Evolutionary conservation across 306 rosid genomes (phyloP).

Genomic region (Corylus heterophylla): DNA sequence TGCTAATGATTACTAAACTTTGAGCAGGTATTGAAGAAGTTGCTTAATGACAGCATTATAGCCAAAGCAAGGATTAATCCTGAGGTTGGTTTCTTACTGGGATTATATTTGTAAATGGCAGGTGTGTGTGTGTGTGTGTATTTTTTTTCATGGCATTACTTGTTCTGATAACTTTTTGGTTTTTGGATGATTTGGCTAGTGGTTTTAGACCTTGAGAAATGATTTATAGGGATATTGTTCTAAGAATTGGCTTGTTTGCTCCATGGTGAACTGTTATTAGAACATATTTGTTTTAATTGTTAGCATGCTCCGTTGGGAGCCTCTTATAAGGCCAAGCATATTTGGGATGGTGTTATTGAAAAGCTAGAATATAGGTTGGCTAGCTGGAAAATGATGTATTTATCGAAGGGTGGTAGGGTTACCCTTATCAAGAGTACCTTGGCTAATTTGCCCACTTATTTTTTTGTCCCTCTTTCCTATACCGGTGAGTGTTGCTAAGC

Average conservation of each 20-base stretch:
- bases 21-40: conserved; percentile 81
- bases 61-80: conserved; percentile 65
- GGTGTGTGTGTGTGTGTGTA: background rate
- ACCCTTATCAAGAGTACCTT: too few relatives aligned
- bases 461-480: too few relatives aligned
- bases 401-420: too few relatives aligned
- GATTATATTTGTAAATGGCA: background rate
- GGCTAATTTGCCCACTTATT: too few relatives aligned
- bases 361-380: too few relatives aligned
- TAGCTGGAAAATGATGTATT: too few relatives aligned
- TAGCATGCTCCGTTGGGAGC: too few relatives aligned
- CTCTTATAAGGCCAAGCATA: too few relatives aligned
- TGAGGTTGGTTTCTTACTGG: conserved; percentile 56
- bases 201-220: background rate
- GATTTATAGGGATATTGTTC: background rate
- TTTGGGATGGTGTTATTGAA: too few relatives aligned
- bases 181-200: background rate
- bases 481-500: too few relatives aligned
- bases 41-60: conserved; percentile 79
- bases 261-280: background rate
- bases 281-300: background rate
- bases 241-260: conserved; percentile 1
- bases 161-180: background rate
- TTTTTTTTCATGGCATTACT: conserved; percentile 12
- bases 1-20: conserved; percentile 9